Evolutionary conservation across 148 eudicot species (phyloP).

Genomic region (Heliamphora exappendiculata): DNA sequence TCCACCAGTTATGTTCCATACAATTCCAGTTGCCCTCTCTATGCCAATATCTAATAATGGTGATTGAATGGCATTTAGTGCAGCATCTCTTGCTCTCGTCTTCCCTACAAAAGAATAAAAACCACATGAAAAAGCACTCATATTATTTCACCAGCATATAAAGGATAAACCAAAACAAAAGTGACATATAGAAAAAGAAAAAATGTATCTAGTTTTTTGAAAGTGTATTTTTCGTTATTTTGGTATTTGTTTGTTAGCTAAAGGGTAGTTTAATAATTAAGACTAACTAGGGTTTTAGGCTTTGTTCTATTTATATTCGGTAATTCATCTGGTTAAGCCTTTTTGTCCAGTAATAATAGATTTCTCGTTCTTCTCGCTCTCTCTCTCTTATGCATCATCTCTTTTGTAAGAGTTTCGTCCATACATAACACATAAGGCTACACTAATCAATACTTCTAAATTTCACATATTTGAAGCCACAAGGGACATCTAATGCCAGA

Average conservation of each 20-base stretch:
- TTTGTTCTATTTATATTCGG: too few species aligned
- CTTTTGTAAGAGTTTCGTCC: too few species aligned
- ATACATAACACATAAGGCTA: too few species aligned
- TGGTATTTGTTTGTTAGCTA: too few species aligned
- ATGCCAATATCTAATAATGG: constrained; percentile 95
- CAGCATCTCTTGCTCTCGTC: constrained; percentile 99
- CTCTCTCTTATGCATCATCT: too few species aligned
- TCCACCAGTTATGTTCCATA: constrained; percentile 98
- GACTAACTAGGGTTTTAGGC: too few species aligned
- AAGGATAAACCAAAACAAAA: not conserved
- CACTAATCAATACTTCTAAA: too few species aligned
- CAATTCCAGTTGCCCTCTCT: constrained; percentile 98
- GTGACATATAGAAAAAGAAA: not conserved
- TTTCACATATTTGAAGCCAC: not conserved
- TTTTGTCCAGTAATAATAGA: too few species aligned
- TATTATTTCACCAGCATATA: not conserved
- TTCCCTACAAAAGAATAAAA: constrained; percentile 52
- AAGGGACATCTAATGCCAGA: not conserved
- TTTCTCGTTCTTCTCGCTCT: too few species aligned
- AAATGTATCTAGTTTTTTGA: not conserved
- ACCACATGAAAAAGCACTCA: not conserved
- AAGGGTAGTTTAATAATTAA: too few species aligned
- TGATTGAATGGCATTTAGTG: constrained; percentile 94
- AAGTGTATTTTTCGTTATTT: not conserved
- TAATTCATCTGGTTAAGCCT: too few species aligned